A percentile compares a stretch with the other conserved stretches of the same genome.
Conservation (phyloP, 2,329 filamentous ascomycete genomes). For the Dothideomycetes sp. region DNA sequence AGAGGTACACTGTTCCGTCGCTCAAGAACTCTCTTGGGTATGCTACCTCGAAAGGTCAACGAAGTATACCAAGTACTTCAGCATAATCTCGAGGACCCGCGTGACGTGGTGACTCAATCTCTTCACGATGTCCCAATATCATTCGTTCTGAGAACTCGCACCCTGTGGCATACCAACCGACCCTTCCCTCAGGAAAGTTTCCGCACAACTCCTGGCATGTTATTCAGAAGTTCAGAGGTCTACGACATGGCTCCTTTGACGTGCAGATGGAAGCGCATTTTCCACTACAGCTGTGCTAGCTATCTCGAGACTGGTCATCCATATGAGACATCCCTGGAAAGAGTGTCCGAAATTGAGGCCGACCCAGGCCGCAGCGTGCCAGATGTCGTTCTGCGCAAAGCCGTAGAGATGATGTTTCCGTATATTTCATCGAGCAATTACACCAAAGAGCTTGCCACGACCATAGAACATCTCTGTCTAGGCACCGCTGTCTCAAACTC, state of each 20-base stretch:
- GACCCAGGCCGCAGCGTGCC: neutral
- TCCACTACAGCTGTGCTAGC: conserved; percentile 20
- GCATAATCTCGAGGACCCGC: conserved; percentile 21
- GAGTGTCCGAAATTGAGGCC: conserved; percentile 6
- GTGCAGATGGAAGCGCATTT: conserved; percentile 43
- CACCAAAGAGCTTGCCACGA: neutral
- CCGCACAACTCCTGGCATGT: neutral
- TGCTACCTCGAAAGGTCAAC: conserved; percentile 31
- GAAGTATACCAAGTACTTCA: conserved; percentile 39
- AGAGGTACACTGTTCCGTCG: conserved; percentile 31
- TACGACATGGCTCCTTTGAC: conserved; percentile 35
- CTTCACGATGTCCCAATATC: conserved; percentile 17
- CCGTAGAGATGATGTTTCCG: neutral
- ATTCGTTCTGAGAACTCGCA: conserved; percentile 11
- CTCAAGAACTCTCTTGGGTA: conserved; percentile 25
- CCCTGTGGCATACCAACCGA: conserved; percentile 45
- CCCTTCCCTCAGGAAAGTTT: conserved; percentile 30
- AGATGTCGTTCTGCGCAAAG: conserved; percentile 1
- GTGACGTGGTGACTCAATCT: conserved; percentile 2
- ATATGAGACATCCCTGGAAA: conserved; percentile 2
- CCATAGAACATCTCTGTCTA: neutral
- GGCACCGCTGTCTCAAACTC: neutral
- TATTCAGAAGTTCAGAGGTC: conserved; percentile 15
- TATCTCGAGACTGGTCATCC: conserved; percentile 4
- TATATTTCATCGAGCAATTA: neutral